These are phyloP conservation scores for Akebia trifoliata DNA, from an alignment of 164 flowering plant genomes.

Conservation along the genomic window DNA sequence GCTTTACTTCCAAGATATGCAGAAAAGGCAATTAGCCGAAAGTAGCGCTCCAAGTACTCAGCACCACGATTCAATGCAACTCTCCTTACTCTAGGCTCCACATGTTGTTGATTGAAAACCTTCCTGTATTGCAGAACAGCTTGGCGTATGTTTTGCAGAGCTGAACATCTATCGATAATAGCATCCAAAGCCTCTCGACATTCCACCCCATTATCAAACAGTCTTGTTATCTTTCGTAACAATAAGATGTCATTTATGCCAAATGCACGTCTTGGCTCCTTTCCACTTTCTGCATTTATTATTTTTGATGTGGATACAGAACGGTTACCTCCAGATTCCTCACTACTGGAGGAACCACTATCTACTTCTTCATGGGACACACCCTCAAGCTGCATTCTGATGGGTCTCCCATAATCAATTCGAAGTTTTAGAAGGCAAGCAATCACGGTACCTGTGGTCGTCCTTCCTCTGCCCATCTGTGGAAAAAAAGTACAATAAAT, in stretches of 20 bases:
- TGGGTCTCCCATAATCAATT: slow-evolving; percentile 75
- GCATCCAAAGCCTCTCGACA: slow-evolving; percentile 87
- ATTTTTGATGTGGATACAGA: slow-evolving; percentile 17
- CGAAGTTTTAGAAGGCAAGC: slow-evolving; percentile 91
- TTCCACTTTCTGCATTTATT: slow-evolving; percentile 22
- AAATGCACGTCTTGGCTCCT: slow-evolving; percentile 50
- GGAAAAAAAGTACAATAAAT: slow-evolving; percentile 5
- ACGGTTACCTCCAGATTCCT: slow-evolving; percentile 46
- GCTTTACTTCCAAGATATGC: slow-evolving; percentile 97
- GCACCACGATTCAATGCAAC: slow-evolving; percentile 94
- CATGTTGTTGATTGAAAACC: slow-evolving; percentile 85
- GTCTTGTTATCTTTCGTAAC: slow-evolving; percentile 76
- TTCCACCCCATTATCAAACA: slow-evolving; percentile 87
- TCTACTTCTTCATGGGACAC: slow-evolving; percentile 40
- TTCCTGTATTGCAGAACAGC: slow-evolving; percentile 88
- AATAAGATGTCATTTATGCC: slow-evolving; percentile 86
- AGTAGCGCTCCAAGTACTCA: slow-evolving; percentile 91
- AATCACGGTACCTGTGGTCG: slow-evolving; percentile 94
- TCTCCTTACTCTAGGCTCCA: slow-evolving; percentile 83
- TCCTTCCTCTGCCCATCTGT: slow-evolving; percentile 97
- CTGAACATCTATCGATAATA: slow-evolving; percentile 89
- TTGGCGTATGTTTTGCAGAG: slow-evolving; percentile 87
- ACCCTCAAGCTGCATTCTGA: slow-evolving; percentile 42
- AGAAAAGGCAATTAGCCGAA: slow-evolving; percentile 89
- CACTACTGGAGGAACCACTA: slow-evolving; percentile 59